Conservation (phyloP, 345 rosid genomes). For the Citrus reticulata region DNA sequence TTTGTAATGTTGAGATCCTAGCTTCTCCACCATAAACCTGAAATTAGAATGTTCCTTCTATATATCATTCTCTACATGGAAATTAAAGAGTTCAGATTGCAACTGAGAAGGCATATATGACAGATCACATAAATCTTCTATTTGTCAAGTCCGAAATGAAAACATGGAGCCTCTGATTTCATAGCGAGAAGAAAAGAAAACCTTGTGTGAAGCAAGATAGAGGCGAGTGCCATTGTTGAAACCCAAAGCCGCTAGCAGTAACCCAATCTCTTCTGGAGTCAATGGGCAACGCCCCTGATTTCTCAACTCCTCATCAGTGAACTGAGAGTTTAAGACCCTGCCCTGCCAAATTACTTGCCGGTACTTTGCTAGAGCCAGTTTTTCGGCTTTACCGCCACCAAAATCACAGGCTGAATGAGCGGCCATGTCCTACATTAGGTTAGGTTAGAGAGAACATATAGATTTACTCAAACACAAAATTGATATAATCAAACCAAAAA, state of each 20-base stretch:
- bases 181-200: conserved; percentile 15
- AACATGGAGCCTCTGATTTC: not conserved
- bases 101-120: not conserved
- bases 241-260: conserved; percentile 82
- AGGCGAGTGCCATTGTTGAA: conserved; percentile 81
- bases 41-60: conserved; percentile 1
- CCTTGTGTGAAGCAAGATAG: conserved; percentile 95
- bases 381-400: conserved; percentile 97
- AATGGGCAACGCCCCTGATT: conserved; percentile 94
- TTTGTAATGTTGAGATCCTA: conserved; percentile 64
- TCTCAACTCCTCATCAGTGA: conserved; percentile 75
- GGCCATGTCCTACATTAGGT: conserved; percentile 80
- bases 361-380: conserved; percentile 76
- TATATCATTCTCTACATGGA: not conserved
- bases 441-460: not conserved
- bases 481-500: not conserved
- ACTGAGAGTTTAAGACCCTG: conserved; percentile 84
- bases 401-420: conserved; percentile 98
- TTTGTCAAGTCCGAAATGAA: not conserved
- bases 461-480: not conserved
- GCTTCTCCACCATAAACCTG: conserved; percentile 96
- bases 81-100: not conserved
- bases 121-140: not conserved
- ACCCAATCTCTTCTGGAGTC: conserved; percentile 95
- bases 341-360: conserved; percentile 95